phyloP scores from a whole-genome alignment of 768 basidiomycete species.

The Podaxis sp. region DNA sequence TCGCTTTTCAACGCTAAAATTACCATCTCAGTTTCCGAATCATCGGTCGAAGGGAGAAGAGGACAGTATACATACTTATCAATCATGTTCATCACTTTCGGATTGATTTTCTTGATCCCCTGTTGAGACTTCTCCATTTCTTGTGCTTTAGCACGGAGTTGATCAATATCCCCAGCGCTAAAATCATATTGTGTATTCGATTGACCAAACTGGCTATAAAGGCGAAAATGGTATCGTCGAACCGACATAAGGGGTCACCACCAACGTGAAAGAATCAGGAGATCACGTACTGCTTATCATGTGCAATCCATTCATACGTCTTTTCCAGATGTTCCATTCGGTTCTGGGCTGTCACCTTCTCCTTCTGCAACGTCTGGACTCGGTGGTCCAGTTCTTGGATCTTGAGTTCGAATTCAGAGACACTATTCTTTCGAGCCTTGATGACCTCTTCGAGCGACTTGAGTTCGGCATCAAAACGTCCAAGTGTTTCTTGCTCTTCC shows the following conservation, averaged over 20 bases:
- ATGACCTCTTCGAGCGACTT: conserved; percentile 80
- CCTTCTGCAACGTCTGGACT: conserved; percentile 69
- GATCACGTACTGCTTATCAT: conserved; percentile 78
- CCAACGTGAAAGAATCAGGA: neutral
- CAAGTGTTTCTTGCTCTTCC: conserved; percentile 85
- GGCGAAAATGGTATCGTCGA: neutral
- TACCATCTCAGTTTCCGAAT: neutral
- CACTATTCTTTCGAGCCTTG: conserved; percentile 75
- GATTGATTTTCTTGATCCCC: conserved; percentile 91
- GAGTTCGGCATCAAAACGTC: conserved; percentile 86
- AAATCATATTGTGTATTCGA: conserved; percentile 84
- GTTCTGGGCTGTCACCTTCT: conserved; percentile 55
- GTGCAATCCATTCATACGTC: conserved; percentile 82
- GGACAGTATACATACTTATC: conserved; percentile 63
- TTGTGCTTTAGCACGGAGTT: conserved; percentile 60
- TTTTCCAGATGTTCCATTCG: conserved; percentile 69
- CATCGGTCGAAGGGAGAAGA: neutral
- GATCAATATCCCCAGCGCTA: conserved; percentile 54
- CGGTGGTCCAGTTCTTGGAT: conserved; percentile 65
- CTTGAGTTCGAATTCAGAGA: conserved; percentile 64
- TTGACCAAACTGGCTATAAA: conserved; percentile 77
- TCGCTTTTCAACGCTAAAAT: conserved; percentile 85
- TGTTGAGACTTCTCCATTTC: conserved; percentile 80
- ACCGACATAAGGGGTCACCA: neutral
- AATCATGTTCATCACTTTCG: conserved; percentile 94